Base-by-base conservation (phyloP, 139 green algal genomes). In the Haematococcus sp. region DNA sequence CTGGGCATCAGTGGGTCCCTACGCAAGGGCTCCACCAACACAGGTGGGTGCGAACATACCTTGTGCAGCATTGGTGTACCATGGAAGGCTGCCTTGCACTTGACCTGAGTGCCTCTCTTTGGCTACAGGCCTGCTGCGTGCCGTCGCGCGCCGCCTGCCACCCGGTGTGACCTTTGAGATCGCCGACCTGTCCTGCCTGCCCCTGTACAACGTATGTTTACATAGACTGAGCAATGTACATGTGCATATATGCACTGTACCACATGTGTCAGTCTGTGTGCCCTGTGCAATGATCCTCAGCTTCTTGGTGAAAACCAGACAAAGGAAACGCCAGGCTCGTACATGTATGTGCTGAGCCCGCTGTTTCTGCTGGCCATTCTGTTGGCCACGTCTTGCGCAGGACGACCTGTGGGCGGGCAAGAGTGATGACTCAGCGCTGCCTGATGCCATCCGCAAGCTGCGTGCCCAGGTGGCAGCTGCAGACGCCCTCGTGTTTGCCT, bases 1-100 rank as follows among this genome's bases (percentile, higher is more conserved):
- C 28, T 44, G 59, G 59, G 28, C 28, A 66, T 66, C 59, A 44
- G 28, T 2, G 59, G 59, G 27, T 66, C 59, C 27, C 59, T 66
- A 33, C 59, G 59, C 59, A 66, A 66, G 59, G 59, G 13, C 59
- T 28, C 13, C 27, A 66, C 28, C 28, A 66, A 66, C 59, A 66
- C 59, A 19, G 59, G 59, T 66, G n/a, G 23, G 56, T 20, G 52
- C 25, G 54, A 31, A 23, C 1, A 28, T 23, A 23, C 16, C 1
- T 11, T 20, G 13, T 23, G 16, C 16, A 5, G 54, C 28, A 61
- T 25, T 55, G 46, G n/a, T n/a, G n/a, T n/a, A n/a, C n/a, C n/a
- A n/a, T n/a, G n/a, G n/a, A n/a, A n/a, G n/a, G n/a, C n/a, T n/a
- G n/a, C n/a, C n/a, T n/a, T n/a, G n/a, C n/a, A n/a, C n/a, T n/a